A percentile compares a stretch with the other conserved stretches of the same genome.
Conservation (phyloP, 1,284 basidiomycete species). For the Thecaphora thlaspeos region DNA sequence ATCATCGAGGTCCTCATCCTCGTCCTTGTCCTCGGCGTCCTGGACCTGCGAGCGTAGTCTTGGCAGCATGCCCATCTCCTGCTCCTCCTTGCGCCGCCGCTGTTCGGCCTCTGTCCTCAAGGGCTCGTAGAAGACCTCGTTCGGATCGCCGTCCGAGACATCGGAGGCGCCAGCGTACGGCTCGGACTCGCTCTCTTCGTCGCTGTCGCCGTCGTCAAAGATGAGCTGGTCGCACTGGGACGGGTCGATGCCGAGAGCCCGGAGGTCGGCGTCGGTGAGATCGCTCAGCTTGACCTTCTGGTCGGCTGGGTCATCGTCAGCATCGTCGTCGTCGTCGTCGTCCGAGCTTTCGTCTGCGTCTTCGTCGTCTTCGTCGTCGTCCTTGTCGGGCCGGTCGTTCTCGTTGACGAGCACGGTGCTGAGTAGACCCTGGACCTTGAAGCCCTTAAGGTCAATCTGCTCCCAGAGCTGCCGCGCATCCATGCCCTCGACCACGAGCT, state of each 20-base stretch:
- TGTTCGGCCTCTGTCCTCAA: constrained; percentile 52
- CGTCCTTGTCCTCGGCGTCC: constrained; percentile 17
- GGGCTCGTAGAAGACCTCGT: constrained; percentile 47
- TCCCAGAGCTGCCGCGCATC: constrained; percentile 87
- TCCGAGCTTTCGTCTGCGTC: constrained; percentile 12
- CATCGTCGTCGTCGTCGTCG: constrained; percentile 37
- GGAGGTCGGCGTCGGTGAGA: constrained; percentile 40
- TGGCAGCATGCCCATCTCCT: constrained; percentile 36
- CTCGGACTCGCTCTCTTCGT: constrained; percentile 40
- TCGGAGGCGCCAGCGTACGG: constrained; percentile 53
- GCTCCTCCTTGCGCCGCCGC: constrained; percentile 37
- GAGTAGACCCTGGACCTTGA: constrained; percentile 36
- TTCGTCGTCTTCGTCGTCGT: constrained; percentile 46
- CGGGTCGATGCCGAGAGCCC: constrained; percentile 42
- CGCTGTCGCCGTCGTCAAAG: constrained; percentile 33
- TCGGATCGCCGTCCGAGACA: constrained; percentile 44
- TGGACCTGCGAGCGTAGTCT: constrained; percentile 26
- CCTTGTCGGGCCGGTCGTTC: constrained; percentile 25
- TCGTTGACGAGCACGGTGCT: constrained; percentile 55
- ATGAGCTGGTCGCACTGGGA: constrained; percentile 20
- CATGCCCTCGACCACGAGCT: constrained; percentile 79
- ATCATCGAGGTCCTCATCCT: constrained; percentile 21
- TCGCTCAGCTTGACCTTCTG: constrained; percentile 23
- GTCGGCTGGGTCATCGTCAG: constrained; percentile 28
- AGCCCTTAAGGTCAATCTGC: constrained; percentile 59